A percentile compares a stretch with the other conserved stretches of the same genome.
phyloP scores from a whole-genome alignment of 768 basidiomycete genomes.

The Lanmaoa rubissima region DNA sequence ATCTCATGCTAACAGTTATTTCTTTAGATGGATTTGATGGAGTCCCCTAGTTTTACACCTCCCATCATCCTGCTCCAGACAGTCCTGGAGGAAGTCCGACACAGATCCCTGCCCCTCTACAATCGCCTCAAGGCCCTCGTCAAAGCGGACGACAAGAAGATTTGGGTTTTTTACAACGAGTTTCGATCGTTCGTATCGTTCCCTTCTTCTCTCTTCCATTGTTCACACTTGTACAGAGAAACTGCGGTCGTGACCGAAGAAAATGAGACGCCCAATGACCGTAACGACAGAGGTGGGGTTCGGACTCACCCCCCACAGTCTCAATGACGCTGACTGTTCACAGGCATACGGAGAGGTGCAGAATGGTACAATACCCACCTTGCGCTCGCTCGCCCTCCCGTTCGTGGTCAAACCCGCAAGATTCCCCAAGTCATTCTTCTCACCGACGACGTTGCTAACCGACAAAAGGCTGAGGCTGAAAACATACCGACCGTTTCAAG shows the following conservation, averaged over 20 bases:
- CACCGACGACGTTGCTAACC: slow-evolving; percentile 87
- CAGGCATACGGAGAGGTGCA: slow-evolving; percentile 86
- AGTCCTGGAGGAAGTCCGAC: slow-evolving; percentile 94
- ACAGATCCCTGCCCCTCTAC: slow-evolving; percentile 88
- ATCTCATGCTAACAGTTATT: slow-evolving; percentile 1
- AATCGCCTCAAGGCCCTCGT: slow-evolving; percentile 86
- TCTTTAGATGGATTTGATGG: slow-evolving; percentile 88
- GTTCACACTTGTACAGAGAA: slow-evolving; percentile 46
- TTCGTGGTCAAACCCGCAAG: slow-evolving; percentile 47
- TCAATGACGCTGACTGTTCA: not conserved
- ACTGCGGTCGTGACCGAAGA: slow-evolving; percentile 77
- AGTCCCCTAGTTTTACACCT: slow-evolving; percentile 67
- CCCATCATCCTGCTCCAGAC: slow-evolving; percentile 94
- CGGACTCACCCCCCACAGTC: too few relatives aligned
- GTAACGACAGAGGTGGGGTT: slow-evolving; percentile 82
- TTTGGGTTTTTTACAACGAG: slow-evolving; percentile 87
- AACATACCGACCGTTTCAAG: slow-evolving; percentile 65
- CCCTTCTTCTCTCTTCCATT: not conserved
- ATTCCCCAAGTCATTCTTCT: slow-evolving; percentile 72
- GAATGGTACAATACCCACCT: slow-evolving; percentile 86
- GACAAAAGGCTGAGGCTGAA: slow-evolving; percentile 66
- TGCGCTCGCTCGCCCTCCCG: slow-evolving; percentile 45
- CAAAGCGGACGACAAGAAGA: slow-evolving; percentile 80
- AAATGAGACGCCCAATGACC: slow-evolving; percentile 85
- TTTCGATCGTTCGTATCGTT: slow-evolving; percentile 63